Evolutionary conservation across 176 grass and related monocot genomes (phyloP), one percentile per base, ranked within the genome.

Genomic region (Oryza rufipogon): DNA sequence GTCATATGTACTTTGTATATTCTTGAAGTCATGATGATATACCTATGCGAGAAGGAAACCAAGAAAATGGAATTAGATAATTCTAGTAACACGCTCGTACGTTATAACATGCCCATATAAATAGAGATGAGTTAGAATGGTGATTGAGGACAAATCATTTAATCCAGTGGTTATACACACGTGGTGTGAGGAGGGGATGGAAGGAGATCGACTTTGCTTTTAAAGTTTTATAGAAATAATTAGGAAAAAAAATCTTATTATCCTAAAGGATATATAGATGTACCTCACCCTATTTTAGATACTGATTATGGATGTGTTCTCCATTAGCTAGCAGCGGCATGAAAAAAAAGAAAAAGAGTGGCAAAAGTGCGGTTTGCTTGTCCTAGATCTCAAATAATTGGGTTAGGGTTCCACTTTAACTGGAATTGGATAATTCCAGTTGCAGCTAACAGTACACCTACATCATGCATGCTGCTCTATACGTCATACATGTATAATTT

Each of bases 301-400:
- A 63, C 6, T 9, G 52, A 58, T 58, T 61, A 61, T 22, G 58
- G 58, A 63, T 23, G 58, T 23, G 58, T 63, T 63, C 58, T 63
- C 58, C 58, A 23, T 63, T 63, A 63, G 58, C n/a, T 22, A 23
- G 58, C n/a, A 23, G 8, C 9, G 10, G 2, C 58, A 63, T 63
- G 9, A n/a, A 11, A 63, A 63, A 58, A 63, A n/a, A 11, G 23
- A 58, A 63, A 58, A 76, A 54, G 51, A 56, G 67, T 25, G 71
- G 11, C 69, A 44, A 80, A 73, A 73, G 76, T 34, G 44, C 30
- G 11, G 1, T 73, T 80, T 54, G 77, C 52, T 75, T 69, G 38
- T n/a, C 47, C 36, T 46, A 64, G 2, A 25, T 11, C 9, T 66
- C 48, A 39, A 1, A 63, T 78, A 34, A 63, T 63, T 63, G 19